Evolutionary conservation across 208 protist species (phyloP), one percentile per base, ranked within the genome.

Genomic region (Crithidia expoeki): DNA sequence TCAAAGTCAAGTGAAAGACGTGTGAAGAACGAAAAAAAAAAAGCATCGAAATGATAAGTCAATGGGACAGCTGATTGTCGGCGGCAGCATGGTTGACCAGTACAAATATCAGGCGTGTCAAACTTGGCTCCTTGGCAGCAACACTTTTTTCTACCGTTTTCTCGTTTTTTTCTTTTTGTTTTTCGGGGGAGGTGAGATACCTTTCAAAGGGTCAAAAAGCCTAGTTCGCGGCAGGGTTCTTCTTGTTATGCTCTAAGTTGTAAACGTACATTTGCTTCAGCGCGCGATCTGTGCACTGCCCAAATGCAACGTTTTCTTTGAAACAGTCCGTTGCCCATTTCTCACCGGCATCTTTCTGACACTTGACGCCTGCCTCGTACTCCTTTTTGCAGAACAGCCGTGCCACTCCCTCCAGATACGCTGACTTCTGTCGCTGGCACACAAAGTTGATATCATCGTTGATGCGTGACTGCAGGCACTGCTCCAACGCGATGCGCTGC

Each of bases 391-490:
- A 95, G 58, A 95, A 95, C 21, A 85, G 57, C 40, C 84, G 60
- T 1, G 90, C 86, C 32, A 95, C 84, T 21, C 87, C 90, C 44
- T 90, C 74, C 21, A 95, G 72, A 66, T 95, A 95, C 6, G 73
- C 83, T 2, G 80, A 82, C 64, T 92, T 93, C 57, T 93, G 85
- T 36, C 72, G 71, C 70, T 95, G 85, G 27, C 90, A 95, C 21
- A 92, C 87, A 79, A 92, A 93, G 68, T 95, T 95, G 63, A 95
- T 91, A 55, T 95, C 90, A 50, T 92, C 85, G 69, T 95, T 95
- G 52, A 95, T 82, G 57, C 84, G 83, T 2, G 80, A 85, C 68
- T 92, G 76, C 46, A 95, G 51, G 36, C 90, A 95, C 51, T 72
- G 55, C 70, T 95, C 87, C 34, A 95, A 77, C 2, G 80, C 85